phyloP scores from a whole-genome alignment of 176 grass and related monocot genomes.

The Oropetium thomaeum region DNA sequence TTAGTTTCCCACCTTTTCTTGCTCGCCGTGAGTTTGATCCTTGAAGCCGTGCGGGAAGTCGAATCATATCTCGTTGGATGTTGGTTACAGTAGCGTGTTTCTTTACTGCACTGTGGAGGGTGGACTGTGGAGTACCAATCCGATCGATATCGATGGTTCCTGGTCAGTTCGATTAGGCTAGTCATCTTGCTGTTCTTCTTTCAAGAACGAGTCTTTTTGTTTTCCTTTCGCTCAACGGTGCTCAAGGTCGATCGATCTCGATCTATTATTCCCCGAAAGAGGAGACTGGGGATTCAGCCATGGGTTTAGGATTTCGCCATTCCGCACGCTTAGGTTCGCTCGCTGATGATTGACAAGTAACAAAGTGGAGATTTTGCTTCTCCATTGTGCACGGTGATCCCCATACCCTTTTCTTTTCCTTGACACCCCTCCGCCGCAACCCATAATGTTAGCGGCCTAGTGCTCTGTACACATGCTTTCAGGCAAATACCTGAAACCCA shows the following conservation, averaged over 20 bases:
- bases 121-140: not conserved
- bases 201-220: not conserved
- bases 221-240: not conserved
- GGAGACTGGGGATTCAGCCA: not conserved
- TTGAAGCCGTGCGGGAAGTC: not conserved
- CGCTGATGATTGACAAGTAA: not conserved
- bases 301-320: not conserved
- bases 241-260: not conserved
- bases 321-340: not conserved
- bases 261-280: not conserved
- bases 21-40: not conserved
- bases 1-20: not conserved
- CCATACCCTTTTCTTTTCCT: not conserved
- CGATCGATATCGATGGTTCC: not conserved
- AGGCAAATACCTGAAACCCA: not conserved
- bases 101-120: not conserved
- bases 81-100: not conserved
- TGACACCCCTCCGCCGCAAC: too few relatives aligned
- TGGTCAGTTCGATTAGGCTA: not conserved
- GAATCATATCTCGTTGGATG: not conserved
- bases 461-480: not conserved
- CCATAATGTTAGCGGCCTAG: not conserved
- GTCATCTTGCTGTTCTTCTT: not conserved
- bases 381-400: not conserved
- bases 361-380: not conserved